These are phyloP conservation scores for Phaseolus lunatus DNA, from an alignment of 306 rosid genomes.

Conservation along the genomic window DNA sequence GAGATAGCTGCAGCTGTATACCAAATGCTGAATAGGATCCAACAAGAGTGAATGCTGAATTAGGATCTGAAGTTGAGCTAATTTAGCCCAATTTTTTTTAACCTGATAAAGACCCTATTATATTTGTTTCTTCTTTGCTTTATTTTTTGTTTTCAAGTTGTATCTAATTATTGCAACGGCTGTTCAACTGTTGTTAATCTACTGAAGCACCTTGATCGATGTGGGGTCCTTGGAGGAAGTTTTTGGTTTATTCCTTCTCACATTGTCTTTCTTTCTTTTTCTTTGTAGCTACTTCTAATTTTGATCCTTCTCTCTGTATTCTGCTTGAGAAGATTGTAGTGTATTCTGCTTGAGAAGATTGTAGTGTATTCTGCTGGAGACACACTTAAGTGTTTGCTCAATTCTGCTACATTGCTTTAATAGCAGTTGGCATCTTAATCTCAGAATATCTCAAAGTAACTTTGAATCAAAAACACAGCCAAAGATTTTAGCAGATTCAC, in stretches of 20 bases:
- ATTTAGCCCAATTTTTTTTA: conserved; percentile 26
- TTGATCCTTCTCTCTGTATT: conserved; percentile 12
- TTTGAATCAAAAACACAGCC: conserved; percentile 24
- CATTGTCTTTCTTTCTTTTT: conserved; percentile 16
- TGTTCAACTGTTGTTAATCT: conserved; percentile 46
- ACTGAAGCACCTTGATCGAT: conserved; percentile 35
- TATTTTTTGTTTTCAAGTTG: conserved; percentile 44
- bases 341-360: conserved; percentile 35
- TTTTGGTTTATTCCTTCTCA: conserved; percentile 48
- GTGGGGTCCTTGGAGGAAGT: conserved; percentile 51
- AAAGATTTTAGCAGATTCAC: conserved; percentile 23
- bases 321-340: conserved; percentile 35
- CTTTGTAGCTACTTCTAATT: conserved; percentile 30
- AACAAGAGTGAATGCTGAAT: conserved; percentile 67
- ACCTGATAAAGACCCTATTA: conserved; percentile 20
- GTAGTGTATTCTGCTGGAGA: conserved; percentile 35
- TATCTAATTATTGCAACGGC: conserved; percentile 58
- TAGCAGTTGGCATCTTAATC: conserved; percentile 29
- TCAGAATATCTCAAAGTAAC: conserved; percentile 35
- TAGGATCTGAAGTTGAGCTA: conserved; percentile 41
- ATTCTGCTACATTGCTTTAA: conserved; percentile 40
- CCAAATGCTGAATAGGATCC: conserved; percentile 75
- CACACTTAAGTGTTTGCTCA: conserved; percentile 35
- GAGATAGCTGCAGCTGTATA: conserved; percentile 85
- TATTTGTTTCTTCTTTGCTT: conserved; percentile 32